These are phyloP conservation scores for Heimioporus sp. DNA, from an alignment of 768 basidiomycete genomes.

Conservation along the genomic window DNA sequence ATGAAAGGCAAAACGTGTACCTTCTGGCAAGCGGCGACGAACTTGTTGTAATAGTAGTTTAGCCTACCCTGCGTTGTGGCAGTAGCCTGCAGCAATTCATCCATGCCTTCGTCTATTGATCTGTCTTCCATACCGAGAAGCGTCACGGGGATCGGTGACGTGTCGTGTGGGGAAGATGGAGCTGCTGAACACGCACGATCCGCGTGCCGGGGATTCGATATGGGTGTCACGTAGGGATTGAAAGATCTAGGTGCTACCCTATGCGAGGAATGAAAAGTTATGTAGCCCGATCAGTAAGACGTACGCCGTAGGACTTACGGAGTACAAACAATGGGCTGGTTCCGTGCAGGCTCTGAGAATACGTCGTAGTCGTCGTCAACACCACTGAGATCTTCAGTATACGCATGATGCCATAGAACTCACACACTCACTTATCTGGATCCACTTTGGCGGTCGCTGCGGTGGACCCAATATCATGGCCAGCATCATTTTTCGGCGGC, in stretches of 20 bases:
- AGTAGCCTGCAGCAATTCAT: constrained; percentile 12
- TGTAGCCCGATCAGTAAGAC: background rate
- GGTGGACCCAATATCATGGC: background rate
- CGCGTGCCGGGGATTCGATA: constrained; percentile 21
- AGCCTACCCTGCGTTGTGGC: constrained; percentile 16
- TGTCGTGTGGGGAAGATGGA: background rate
- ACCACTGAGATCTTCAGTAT: background rate
- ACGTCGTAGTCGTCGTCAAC: background rate
- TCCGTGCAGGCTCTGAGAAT: background rate
- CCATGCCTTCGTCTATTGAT: background rate
- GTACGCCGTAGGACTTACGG: constrained; percentile 14
- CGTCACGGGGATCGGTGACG: constrained; percentile 6
- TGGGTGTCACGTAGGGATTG: constrained; percentile 26
- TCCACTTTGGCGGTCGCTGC: background rate
- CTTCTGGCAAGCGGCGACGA: constrained; percentile 10
- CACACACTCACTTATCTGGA: constrained; percentile 9
- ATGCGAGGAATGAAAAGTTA: background rate
- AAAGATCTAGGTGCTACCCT: constrained; percentile 14
- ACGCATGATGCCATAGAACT: background rate
- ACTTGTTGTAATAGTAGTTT: constrained; percentile 8
- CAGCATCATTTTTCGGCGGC: background rate
- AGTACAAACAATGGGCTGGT: constrained; percentile 6
- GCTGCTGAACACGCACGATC: background rate
- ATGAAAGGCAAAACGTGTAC: background rate
- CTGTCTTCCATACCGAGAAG: background rate